Base-by-base conservation (phyloP, 2,329 filamentous ascomycete genomes). In the Fusarium oxysporum region DNA sequence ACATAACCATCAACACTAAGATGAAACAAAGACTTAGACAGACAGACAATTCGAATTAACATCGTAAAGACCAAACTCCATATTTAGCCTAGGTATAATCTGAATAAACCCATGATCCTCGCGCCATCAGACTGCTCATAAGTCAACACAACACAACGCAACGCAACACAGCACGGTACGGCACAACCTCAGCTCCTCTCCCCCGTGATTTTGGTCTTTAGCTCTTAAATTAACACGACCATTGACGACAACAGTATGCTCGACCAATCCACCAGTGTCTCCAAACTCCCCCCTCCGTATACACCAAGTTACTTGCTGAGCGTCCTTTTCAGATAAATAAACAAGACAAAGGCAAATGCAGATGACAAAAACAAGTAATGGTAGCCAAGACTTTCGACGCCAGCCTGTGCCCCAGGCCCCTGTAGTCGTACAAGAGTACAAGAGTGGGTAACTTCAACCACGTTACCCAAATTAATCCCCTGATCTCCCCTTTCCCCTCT, bases 351-450 rank as follows among this genome's bases (percentile, higher is more conserved):
- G 41, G 57, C 40, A 68, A 71, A 69, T 62, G 61, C 50, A 53
- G 44, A 60, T 53, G 54, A 67, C 57, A 64, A 72, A 68, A 68
- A 61, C 38, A 30, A 47, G 40, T 53, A 65, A 58, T 25, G 58
- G 63, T 57, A 68, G 64, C 64, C 62, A 73, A 62, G 70, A 65
- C 63, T 71, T 71, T 65, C 62, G 70, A 76, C 70, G 62, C 69
- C 62, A 71, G 62, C 72, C 76, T 64, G 74, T 72, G 71, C 71
- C 70, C 59, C 63, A 61, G 71, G 62, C 67, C 67, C 66, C 65
- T 73, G 77, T 78, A 79, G 77, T 81, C 76, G 72, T 81, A 81
- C 80, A 81, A 75, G 75, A 79, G 74, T 78, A 81, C 79, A 81
- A 75, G 76, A 79, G 75, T 77, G 76, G 78, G 77, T 76, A 79